Evolutionary conservation across 2,329 filamentous ascomycete genomes (phyloP), one percentile per base, ranked within the genome.

Genomic region (Coleophoma crateriformis): DNA sequence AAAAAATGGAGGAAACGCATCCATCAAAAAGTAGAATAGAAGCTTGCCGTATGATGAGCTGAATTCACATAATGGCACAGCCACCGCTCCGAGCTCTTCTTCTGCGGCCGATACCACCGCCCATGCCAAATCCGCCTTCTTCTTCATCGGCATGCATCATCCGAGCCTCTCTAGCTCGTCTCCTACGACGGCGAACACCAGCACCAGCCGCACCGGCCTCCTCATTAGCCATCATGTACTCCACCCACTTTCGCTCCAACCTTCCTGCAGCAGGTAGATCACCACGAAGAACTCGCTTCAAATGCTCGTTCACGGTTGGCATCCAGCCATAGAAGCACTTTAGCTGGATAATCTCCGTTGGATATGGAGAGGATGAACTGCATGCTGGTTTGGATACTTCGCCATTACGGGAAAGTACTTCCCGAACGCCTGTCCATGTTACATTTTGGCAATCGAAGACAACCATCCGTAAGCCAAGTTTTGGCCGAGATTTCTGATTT

Each of bases 301-400:
- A 90, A 68, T 97, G 92, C 66, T 96, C 90, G 58, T 96, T 87
- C 4, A 96, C 90, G 0, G 90, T 96, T 71, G 89, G 88, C 69
- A 97, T 92, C 81, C 89, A 96, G 39, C 87, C 90, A 66, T 95
- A 95, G 72, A 92, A 97, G 68, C 90, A 95, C 68, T 96, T 96
- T 40, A 97, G 77, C 6, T 83, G 76, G 52, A 97, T 90, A 50
- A 95, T 81, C 64, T 96, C 85, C 1, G 82, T 80, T 0, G 90
- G 88, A 59, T 85, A 91, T 1, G 61, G 59, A 2, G 53, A 50
- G 13, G 45, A 48, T 14, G 34, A 34, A 4, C 42, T 68, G 27
- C 7, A 27, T 27, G 27, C 8, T 2, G 75, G 74, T 14, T 78
- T 78, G 32, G 77, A 79, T 41, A 88, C 75, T 61, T 90, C 87